Evolutionary conservation across 208 protist genomes (phyloP), one percentile per base, ranked within the genome.

Genomic region (Porcisia hertigi): DNA sequence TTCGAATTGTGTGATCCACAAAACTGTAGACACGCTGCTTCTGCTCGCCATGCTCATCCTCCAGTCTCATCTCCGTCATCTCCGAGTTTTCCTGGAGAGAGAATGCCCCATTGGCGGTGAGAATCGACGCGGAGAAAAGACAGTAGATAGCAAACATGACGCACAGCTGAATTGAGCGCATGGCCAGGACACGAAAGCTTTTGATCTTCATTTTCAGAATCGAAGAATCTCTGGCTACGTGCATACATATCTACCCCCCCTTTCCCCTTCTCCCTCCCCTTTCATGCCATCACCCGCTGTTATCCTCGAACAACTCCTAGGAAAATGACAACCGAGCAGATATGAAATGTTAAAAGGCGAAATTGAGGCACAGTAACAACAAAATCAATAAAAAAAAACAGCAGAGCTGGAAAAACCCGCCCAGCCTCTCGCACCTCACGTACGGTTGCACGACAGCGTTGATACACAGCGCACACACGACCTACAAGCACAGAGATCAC

Each of bases 21-120:
- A 97, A 74, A 25, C 79, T 76, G 75, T 93, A 96, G 55, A 96
- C 83, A 41, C 83, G 79, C 75, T 84, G 86, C n/a, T 62, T 83
- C 73, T 90, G 81, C 36, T 78, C 79, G 11, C 77, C 75, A 2
- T 71, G 69, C 70, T 86, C 80, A 7, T 30, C 76, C 58, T 34
- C 72, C 58, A 77, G 16, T 54, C 81, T 75, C 77, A 71, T 72
- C 4, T 53, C 69, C 11, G 55, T 69, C 7, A 57, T 25, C 39
- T 53, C 45, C 30, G 49, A 16, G 7, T 45, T 57, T 57, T 43
- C 71, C 36, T 73, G 79, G 34, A 36, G 34, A 12, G 25, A 20
- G 1, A 16, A 7, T 23, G 41, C 58, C 4, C 75, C 72, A 58
- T 72, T 57, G 7, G 75, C 62, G 60, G 63, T 71, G 36, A 76